Conservation (phyloP, 768 basidiomycete genomes). For the Lentinula raphanica region DNA sequence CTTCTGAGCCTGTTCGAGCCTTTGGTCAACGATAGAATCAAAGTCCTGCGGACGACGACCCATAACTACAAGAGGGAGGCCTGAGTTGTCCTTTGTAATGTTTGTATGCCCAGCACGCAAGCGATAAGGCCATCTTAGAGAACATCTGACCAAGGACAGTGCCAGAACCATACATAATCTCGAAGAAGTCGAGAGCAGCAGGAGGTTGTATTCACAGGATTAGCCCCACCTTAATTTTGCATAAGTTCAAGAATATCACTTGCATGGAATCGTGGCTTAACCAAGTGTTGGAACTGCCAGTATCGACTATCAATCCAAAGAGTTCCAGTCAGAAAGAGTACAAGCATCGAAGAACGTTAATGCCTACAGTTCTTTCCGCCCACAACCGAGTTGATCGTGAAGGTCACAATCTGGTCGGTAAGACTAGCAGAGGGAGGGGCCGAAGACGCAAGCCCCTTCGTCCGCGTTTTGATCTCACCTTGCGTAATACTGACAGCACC, state of each 20-base stretch:
- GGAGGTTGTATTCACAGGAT: background rate
- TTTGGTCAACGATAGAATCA: no score
- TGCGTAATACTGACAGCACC: no score
- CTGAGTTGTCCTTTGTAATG: no score
- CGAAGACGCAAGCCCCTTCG: background rate
- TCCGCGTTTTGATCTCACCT: background rate
- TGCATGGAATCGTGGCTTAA: background rate
- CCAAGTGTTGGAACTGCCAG: conserved; percentile 1
- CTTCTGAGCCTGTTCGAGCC: no score
- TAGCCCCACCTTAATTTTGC: background rate
- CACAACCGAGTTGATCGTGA: background rate
- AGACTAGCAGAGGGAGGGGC: background rate
- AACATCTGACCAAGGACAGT: background rate
- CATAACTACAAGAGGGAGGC: no score
- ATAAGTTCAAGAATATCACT: background rate
- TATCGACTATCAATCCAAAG: background rate
- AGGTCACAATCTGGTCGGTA: background rate
- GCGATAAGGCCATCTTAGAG: no score
- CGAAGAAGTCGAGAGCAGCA: background rate
- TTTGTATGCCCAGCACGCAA: no score
- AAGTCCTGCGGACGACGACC: no score
- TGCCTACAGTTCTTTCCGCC: background rate
- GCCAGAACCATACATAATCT: background rate
- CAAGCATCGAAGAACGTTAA: no score
- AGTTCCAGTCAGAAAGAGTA: background rate